Evolutionary conservation across 257 asterid genomes (phyloP).

Genomic region (Solanum tacnaense): DNA sequence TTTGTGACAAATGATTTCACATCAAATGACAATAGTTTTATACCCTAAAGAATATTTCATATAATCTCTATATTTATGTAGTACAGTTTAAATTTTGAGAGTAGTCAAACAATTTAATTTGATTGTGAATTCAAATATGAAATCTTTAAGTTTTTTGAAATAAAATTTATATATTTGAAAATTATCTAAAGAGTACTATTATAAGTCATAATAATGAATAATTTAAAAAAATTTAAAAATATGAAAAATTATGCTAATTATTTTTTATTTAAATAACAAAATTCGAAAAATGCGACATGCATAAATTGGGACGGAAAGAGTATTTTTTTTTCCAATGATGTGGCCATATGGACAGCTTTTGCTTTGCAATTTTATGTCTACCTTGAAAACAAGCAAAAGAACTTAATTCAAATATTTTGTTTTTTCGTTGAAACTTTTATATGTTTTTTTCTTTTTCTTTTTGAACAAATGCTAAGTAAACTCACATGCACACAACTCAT

Average conservation of each 20-base stretch:
- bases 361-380: background rate
- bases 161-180: background rate
- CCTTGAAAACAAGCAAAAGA: conserved; percentile 1
- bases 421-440: background rate
- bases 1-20: background rate
- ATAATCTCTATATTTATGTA: background rate
- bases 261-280: no score
- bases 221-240: no score
- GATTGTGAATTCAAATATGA: no score
- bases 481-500: conserved; percentile 12
- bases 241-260: no score
- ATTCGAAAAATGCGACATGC: no score
- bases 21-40: background rate
- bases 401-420: background rate
- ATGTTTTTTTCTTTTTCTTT: background rate
- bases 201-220: no score
- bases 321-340: background rate
- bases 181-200: background rate
- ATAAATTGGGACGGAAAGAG: background rate
- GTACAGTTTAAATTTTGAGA: no score
- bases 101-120: no score
- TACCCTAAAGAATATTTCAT: background rate
- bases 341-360: background rate
- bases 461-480: background rate
- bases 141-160: no score